Conservation (phyloP, 1,284 basidiomycete genomes). For the Marasmius tenuissimus region DNA sequence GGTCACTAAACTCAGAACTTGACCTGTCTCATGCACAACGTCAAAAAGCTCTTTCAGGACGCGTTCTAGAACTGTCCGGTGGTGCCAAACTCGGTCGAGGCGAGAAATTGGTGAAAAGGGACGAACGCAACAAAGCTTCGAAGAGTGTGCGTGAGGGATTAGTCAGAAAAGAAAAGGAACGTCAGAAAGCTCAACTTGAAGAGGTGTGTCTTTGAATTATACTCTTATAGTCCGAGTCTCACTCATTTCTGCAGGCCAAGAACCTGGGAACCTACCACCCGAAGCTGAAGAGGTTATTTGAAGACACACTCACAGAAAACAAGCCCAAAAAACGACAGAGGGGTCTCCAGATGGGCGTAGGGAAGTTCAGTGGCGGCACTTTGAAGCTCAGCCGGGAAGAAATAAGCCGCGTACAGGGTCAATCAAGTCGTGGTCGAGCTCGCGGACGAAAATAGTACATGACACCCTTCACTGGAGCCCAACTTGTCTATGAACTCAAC, state of each 20-base stretch:
- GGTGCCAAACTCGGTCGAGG: conserved; percentile 70
- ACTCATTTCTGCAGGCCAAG: conserved; percentile 54
- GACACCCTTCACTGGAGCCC: neutral
- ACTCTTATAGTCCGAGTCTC: conserved; percentile 12
- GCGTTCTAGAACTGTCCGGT: conserved; percentile 68
- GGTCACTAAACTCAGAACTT: conserved; percentile 62
- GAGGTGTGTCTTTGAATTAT: conserved; percentile 46
- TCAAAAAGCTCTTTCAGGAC: conserved; percentile 70
- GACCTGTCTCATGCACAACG: conserved; percentile 63
- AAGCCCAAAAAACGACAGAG: conserved; percentile 50
- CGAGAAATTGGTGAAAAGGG: conserved; percentile 54
- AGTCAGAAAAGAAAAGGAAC: conserved; percentile 55
- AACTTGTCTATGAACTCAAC: neutral
- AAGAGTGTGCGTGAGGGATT: conserved; percentile 73
- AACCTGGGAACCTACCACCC: conserved; percentile 81
- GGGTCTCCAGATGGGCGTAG: conserved; percentile 76
- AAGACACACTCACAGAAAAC: conserved; percentile 30
- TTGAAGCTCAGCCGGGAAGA: conserved; percentile 65
- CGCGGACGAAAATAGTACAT: conserved; percentile 4
- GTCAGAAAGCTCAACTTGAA: conserved; percentile 53
- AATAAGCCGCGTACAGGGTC: conserved; percentile 44
- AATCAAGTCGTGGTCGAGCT: conserved; percentile 5
- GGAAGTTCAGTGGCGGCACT: conserved; percentile 66
- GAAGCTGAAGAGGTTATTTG: conserved; percentile 65
- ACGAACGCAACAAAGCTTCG: conserved; percentile 65